Evolutionary conservation across 805 yeast species (phyloP).

Genomic region (Brettanomyces custersianus): DNA sequence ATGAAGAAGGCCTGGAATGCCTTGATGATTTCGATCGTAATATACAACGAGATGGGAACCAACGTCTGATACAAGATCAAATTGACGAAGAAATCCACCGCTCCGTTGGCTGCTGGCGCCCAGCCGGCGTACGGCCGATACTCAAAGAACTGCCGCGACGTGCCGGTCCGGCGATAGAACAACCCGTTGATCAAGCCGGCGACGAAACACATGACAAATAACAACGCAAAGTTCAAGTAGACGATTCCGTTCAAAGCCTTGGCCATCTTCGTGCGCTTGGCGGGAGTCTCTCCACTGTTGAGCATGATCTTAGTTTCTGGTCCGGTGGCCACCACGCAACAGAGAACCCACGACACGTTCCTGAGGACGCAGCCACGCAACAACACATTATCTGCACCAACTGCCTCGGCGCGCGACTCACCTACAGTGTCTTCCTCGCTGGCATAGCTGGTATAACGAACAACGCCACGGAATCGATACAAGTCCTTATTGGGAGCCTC

Average conservation of each 20-base stretch:
- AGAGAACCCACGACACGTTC: constrained; percentile 71
- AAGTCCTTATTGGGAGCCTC: constrained; percentile 65
- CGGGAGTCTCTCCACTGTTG: constrained; percentile 72
- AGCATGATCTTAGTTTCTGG: constrained; percentile 67
- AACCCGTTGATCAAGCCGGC: constrained; percentile 67
- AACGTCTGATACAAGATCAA: constrained; percentile 66
- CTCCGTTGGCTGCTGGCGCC: constrained; percentile 55
- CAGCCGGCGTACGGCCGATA: constrained; percentile 47
- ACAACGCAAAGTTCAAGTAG: constrained; percentile 47
- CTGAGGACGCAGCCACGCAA: constrained; percentile 67
- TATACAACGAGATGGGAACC: constrained; percentile 74
- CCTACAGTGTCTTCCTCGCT: constrained; percentile 22
- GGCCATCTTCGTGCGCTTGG: constrained; percentile 57
- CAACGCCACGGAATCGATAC: constrained; percentile 58
- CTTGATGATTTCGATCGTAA: constrained; percentile 71
- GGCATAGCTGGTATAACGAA: constrained; percentile 38
- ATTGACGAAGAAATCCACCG: constrained; percentile 62
- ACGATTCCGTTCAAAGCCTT: constrained; percentile 62
- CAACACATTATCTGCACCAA: constrained; percentile 52
- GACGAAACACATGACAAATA: constrained; percentile 58
- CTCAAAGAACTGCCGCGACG: constrained; percentile 50
- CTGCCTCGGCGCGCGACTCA: constrained; percentile 38
- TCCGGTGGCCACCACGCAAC: constrained; percentile 71
- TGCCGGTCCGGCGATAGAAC: constrained; percentile 33
- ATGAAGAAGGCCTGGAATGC: constrained; percentile 71